These are phyloP conservation scores for Pichia sp. DNA, from an alignment of 1,139 yeast genomes.

Conservation along the genomic window DNA sequence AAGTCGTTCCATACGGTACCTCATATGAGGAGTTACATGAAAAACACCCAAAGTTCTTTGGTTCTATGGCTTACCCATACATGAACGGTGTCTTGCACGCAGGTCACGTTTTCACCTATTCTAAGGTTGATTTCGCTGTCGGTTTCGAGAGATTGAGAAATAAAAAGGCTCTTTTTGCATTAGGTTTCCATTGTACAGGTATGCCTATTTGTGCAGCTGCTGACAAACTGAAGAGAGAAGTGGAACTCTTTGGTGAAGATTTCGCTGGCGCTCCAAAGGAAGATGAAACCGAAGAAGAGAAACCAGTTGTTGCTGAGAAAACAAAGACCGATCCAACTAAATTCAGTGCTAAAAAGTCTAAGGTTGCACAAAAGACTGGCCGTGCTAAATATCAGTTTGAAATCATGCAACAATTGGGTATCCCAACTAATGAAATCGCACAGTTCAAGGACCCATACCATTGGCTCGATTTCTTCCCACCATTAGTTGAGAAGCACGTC, in stretches of 20 bases:
- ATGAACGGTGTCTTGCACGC: slow-evolving; percentile 99
- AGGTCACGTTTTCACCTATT: slow-evolving; percentile 93
- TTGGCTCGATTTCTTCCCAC: slow-evolving; percentile 93
- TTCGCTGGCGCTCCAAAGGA: slow-evolving; percentile 37
- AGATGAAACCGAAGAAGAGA: slow-evolving; percentile 27
- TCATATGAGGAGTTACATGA: slow-evolving; percentile 61
- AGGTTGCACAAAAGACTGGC: slow-evolving; percentile 90
- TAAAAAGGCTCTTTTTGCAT: slow-evolving; percentile 85
- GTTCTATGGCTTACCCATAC: slow-evolving; percentile 97
- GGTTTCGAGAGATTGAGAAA: slow-evolving; percentile 97
- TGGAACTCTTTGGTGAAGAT: slow-evolving; percentile 82
- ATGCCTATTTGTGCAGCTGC: slow-evolving; percentile 98
- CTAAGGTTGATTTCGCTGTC: slow-evolving; percentile 88
- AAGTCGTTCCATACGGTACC: slow-evolving; percentile 47
- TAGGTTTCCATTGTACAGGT: slow-evolving; percentile 99
- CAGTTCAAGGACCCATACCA: slow-evolving; percentile 84
- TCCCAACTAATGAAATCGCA: slow-evolving; percentile 71
- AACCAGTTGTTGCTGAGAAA: slow-evolving; percentile 52
- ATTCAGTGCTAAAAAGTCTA: slow-evolving; percentile 86
- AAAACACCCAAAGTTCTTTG: slow-evolving; percentile 79
- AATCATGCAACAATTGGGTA: slow-evolving; percentile 91
- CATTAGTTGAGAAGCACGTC: slow-evolving; percentile 77
- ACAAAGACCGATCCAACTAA: slow-evolving; percentile 60
- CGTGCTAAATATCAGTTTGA: slow-evolving; percentile 93
- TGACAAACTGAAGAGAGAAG: slow-evolving; percentile 88